These are phyloP conservation scores for Limtongia smithiae DNA, from an alignment of 805 yeast species.

Conservation along the genomic window DNA sequence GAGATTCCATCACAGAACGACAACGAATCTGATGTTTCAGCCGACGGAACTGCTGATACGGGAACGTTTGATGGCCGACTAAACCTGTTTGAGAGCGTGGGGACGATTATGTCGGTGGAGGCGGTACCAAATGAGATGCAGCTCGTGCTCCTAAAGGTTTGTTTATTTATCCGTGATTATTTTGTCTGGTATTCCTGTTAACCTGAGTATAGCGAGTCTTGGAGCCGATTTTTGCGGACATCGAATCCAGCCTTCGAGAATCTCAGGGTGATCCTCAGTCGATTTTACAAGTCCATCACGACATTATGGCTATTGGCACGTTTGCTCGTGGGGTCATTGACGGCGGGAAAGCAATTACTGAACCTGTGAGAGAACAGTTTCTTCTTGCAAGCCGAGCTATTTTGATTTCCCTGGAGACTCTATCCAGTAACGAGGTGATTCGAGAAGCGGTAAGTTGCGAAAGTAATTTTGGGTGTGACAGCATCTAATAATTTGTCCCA, in stretches of 20 bases:
- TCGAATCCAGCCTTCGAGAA: slow-evolving; percentile 59
- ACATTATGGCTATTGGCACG: slow-evolving; percentile 84
- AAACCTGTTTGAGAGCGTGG: slow-evolving; percentile 81
- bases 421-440: slow-evolving; percentile 60
- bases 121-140: slow-evolving; percentile 45
- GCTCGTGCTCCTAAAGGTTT: slow-evolving; percentile 38
- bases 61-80: slow-evolving; percentile 73
- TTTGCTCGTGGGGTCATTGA: slow-evolving; percentile 80
- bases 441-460: slow-evolving; percentile 62
- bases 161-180: too few species aligned
- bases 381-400: slow-evolving; percentile 76
- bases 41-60: slow-evolving; percentile 46
- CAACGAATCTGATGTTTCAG: slow-evolving; percentile 46
- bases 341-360: slow-evolving; percentile 26
- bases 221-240: slow-evolving; percentile 67
- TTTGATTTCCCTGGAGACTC: slow-evolving; percentile 73
- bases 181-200: too few species aligned
- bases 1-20: slow-evolving; percentile 41
- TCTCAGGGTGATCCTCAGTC: slow-evolving; percentile 43
- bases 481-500: neutral
- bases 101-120: slow-evolving; percentile 56
- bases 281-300: slow-evolving; percentile 77
- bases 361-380: slow-evolving; percentile 49
- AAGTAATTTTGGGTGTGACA: too few species aligned
- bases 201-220: slow-evolving; percentile 57